Conservation (phyloP, 2,329 filamentous ascomycete genomes). For the Sordariomycetes sp. region DNA sequence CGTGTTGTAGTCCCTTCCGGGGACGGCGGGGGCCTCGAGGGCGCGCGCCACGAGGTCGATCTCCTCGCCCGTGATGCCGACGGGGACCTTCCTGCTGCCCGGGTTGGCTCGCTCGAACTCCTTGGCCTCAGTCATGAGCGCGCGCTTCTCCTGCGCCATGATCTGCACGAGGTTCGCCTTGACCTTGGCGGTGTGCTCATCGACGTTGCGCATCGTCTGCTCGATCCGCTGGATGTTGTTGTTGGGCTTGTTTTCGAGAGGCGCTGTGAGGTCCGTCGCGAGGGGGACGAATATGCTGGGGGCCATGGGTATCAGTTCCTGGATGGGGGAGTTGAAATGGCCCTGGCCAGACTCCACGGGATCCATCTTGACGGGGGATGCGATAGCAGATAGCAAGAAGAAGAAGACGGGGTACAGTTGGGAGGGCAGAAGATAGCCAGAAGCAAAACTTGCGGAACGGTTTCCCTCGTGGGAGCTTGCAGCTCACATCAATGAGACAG, state of each 20-base stretch:
- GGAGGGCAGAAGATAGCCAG: neutral
- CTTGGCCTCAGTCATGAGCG: conserved; percentile 2
- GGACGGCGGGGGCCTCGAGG: neutral
- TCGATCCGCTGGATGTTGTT: conserved; percentile 1
- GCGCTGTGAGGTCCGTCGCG: conserved; percentile 9
- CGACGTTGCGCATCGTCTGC: conserved; percentile 3
- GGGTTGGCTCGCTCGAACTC: conserved; percentile 1
- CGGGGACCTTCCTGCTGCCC: neutral
- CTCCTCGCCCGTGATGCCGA: conserved; percentile 2
- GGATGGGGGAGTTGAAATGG: conserved; percentile 4
- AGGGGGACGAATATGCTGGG: conserved; percentile 21
- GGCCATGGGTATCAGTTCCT: conserved; percentile 11
- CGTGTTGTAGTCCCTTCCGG: neutral
- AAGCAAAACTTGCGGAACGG: neutral
- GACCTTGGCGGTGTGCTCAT: conserved; percentile 6
- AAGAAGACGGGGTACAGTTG: neutral
- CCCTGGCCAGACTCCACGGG: neutral
- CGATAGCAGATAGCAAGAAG: conserved; percentile 1
- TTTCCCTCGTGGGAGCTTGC: neutral
- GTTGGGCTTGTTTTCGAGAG: conserved; percentile 7
- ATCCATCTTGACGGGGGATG: conserved; percentile 3
- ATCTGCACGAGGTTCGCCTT: conserved; percentile 6
- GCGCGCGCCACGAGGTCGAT: neutral
- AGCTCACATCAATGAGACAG: neutral
- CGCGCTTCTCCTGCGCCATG: conserved; percentile 3